A percentile compares a stretch with the other conserved stretches of the same genome.
Evolutionary conservation across 495 filamentous ascomycete genomes (phyloP).

Genomic region (Sordaria brevicollis): DNA sequence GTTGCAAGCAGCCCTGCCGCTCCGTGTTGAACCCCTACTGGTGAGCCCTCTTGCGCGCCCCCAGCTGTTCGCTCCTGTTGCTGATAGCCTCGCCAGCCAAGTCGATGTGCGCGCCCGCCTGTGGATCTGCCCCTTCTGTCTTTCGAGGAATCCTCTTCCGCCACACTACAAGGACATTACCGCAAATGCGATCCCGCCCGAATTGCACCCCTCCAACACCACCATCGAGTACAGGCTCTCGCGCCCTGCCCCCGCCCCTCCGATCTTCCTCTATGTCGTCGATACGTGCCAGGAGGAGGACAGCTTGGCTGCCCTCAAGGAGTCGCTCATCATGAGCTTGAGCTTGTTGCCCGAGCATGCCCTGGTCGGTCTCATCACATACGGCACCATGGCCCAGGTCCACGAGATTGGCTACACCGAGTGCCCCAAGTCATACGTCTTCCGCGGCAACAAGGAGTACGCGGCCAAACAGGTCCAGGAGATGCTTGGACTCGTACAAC

Average conservation of each 20-base stretch:
- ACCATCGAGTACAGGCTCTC: slow-evolving; percentile 97
- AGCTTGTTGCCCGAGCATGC: slow-evolving; percentile 88
- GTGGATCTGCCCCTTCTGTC: slow-evolving; percentile 98
- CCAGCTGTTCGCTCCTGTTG: slow-evolving; percentile 4
- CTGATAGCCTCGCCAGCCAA: slow-evolving; percentile 48
- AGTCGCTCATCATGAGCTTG: slow-evolving; percentile 94
- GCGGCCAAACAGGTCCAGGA: slow-evolving; percentile 93
- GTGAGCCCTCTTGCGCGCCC: slow-evolving; percentile 36
- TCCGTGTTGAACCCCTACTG: slow-evolving; percentile 96
- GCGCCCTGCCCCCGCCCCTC: slow-evolving; percentile 83
- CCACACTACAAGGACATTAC: slow-evolving; percentile 99
- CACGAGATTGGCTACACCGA: slow-evolving; percentile 98
- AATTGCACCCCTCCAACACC: slow-evolving; percentile 86
- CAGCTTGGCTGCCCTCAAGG: slow-evolving; percentile 88
- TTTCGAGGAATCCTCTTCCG: slow-evolving; percentile 88
- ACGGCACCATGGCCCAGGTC: slow-evolving; percentile 96
- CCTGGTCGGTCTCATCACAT: slow-evolving; percentile 91
- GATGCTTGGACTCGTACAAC: slow-evolving; percentile 76
- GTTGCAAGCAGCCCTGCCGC: slow-evolving; percentile 92
- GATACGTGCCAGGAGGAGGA: slow-evolving; percentile 99
- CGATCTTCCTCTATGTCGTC: slow-evolving; percentile 95
- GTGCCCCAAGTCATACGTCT: slow-evolving; percentile 99
- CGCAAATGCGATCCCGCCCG: slow-evolving; percentile 84
- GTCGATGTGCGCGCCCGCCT: slow-evolving; percentile 90
- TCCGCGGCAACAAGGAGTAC: slow-evolving; percentile 97